phyloP scores from a whole-genome alignment of 805 yeast genomes.

The Lachancea dasiensis region DNA sequence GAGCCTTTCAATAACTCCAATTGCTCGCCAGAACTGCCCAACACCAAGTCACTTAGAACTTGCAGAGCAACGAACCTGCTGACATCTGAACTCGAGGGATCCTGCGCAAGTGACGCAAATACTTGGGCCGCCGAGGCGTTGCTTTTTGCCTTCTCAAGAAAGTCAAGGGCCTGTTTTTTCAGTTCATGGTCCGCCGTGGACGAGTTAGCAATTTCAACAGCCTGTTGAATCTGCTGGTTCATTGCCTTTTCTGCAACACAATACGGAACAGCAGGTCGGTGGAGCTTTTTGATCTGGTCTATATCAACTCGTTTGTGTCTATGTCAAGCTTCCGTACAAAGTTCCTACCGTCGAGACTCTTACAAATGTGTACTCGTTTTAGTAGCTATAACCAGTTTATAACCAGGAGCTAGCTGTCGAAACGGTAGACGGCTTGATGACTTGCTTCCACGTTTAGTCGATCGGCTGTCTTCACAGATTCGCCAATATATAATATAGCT shows the following conservation, averaged over 20 bases:
- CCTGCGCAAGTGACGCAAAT: constrained; percentile 23
- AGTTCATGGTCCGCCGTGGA: constrained; percentile 57
- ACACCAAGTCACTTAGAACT: constrained; percentile 24
- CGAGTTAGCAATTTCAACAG: constrained; percentile 76
- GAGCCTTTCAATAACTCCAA: constrained; percentile 21
- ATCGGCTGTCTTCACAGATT: neutral
- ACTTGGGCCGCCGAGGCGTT: constrained; percentile 25
- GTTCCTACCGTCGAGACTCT: too few species aligned
- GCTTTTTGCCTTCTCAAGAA: constrained; percentile 24
- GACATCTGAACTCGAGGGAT: constrained; percentile 22
- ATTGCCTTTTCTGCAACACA: neutral
- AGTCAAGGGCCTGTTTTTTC: constrained; percentile 48
- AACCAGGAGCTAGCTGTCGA: too few species aligned
- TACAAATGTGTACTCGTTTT: too few species aligned
- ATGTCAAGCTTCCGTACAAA: too few species aligned
- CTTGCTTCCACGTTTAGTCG: neutral
- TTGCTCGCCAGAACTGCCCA: constrained; percentile 11
- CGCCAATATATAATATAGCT: neutral
- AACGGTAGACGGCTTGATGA: neutral
- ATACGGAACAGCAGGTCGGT: neutral
- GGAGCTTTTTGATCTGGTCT: too few species aligned
- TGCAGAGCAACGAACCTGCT: constrained; percentile 32
- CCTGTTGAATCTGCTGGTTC: constrained; percentile 67
- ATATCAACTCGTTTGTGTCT: too few species aligned
- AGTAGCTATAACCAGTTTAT: too few species aligned